Evolutionary conservation across 1,139 yeast genomes (phyloP).

Genomic region (Pichia sorboxylosa): DNA sequence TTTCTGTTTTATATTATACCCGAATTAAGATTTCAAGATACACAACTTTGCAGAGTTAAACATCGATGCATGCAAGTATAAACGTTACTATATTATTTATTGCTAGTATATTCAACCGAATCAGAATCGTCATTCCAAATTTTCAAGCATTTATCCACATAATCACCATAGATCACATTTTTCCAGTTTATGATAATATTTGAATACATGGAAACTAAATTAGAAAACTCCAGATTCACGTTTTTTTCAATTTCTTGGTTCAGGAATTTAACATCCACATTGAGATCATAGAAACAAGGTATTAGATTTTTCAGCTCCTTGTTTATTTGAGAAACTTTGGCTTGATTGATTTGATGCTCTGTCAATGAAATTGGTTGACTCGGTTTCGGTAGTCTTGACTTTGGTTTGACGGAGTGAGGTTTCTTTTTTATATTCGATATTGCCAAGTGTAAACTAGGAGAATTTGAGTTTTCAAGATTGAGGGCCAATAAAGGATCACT

Average conservation of each 20-base stretch:
- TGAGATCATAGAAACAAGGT: constrained; percentile 20
- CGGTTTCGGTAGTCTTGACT: constrained; percentile 6
- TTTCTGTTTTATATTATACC: no score
- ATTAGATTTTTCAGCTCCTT: constrained; percentile 20
- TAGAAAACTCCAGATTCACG: constrained; percentile 15
- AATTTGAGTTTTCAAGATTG: neutral
- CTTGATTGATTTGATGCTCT: neutral
- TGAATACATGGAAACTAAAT: constrained; percentile 9
- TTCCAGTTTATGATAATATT: constrained; percentile 16
- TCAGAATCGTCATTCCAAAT: no score
- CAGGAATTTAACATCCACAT: constrained; percentile 20
- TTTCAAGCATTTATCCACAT: neutral
- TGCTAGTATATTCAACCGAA: no score
- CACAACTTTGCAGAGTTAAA: no score
- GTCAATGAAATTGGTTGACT: neutral
- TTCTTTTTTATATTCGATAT: constrained; percentile 8
- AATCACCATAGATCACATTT: neutral
- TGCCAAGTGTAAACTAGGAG: constrained; percentile 10
- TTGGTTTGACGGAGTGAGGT: constrained; percentile 6
- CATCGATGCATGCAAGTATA: no score
- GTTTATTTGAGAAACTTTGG: constrained; percentile 8
- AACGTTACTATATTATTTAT: no score
- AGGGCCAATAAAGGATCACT: no score
- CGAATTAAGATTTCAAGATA: no score
- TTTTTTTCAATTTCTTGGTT: constrained; percentile 21